These are phyloP conservation scores for Dothistroma septosporum DNA, from an alignment of 2,329 filamentous ascomycete genomes.

Conservation along the genomic window DNA sequence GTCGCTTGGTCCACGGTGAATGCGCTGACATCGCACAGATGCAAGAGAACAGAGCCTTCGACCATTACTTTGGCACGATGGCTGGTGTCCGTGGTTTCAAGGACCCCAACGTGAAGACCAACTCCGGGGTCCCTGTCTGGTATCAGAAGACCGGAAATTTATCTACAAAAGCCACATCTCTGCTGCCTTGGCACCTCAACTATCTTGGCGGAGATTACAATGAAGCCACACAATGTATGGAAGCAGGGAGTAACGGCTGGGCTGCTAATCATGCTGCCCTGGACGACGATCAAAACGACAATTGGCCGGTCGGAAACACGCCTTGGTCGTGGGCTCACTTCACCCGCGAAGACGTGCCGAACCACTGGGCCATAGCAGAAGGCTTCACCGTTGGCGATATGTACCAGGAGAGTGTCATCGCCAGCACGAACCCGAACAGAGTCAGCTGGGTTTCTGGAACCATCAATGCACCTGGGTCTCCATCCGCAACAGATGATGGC, in stretches of 20 bases:
- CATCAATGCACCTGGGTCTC: constrained; percentile 48
- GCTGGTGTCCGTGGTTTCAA: constrained; percentile 35
- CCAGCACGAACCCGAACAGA: constrained; percentile 52
- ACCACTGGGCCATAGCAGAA: constrained; percentile 54
- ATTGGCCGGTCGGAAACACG: constrained; percentile 53
- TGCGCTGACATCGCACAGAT: constrained; percentile 31
- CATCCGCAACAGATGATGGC: constrained; percentile 35
- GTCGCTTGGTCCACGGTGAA: background rate
- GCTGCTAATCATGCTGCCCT: constrained; percentile 50
- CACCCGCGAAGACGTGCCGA: constrained; percentile 50
- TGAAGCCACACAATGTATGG: constrained; percentile 55
- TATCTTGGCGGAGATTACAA: constrained; percentile 48
- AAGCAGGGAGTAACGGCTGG: constrained; percentile 55
- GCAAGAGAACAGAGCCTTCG: constrained; percentile 49
- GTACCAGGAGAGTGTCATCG: constrained; percentile 52
- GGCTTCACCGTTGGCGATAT: constrained; percentile 55
- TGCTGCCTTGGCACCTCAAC: constrained; percentile 55
- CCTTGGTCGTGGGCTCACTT: constrained; percentile 53
- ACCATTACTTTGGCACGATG: constrained; percentile 32
- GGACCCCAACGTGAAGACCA: constrained; percentile 46
- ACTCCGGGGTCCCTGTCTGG: constrained; percentile 37
- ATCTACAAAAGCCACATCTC: constrained; percentile 41
- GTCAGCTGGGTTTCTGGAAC: constrained; percentile 50
- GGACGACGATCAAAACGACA: constrained; percentile 54
- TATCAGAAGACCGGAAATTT: constrained; percentile 45